Evolutionary conservation across 306 rosid genomes (phyloP).

Genomic region (Neltuma alba): DNA sequence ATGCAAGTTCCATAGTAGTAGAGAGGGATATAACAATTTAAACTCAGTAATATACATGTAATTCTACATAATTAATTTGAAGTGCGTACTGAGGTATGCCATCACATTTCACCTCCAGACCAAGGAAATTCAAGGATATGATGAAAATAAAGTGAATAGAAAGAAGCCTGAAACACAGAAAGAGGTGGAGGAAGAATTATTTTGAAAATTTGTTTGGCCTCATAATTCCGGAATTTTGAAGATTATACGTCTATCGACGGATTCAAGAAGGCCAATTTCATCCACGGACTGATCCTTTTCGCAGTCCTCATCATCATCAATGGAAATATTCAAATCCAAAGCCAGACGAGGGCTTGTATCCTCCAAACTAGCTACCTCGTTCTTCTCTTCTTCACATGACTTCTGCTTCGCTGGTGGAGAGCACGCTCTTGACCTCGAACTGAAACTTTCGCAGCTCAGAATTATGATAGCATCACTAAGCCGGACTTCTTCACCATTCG

Average conservation of each 20-base stretch:
- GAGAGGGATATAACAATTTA: conserved; percentile 7
- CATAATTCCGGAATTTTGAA: conserved; percentile 76
- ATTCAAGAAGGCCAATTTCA: conserved; percentile 84
- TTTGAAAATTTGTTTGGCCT: conserved; percentile 4
- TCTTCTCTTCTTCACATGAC: conserved; percentile 31
- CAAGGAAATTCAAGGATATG: conserved; percentile 43
- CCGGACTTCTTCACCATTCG: conserved; percentile 65
- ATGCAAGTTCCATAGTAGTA: conserved; percentile 15
- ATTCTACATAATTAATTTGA: conserved; percentile 43
- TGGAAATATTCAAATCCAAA: conserved; percentile 87
- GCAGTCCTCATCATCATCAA: conserved; percentile 54
- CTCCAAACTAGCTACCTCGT: conserved; percentile 29
- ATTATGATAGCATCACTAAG: conserved; percentile 80
- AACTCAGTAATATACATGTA: conserved; percentile 47
- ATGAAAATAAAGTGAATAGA: conserved; percentile 40
- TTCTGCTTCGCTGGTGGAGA: conserved; percentile 67
- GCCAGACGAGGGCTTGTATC: conserved; percentile 60
- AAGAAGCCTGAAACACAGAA: conserved; percentile 9
- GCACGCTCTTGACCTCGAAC: conserved; percentile 84
- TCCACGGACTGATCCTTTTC: conserved; percentile 54
- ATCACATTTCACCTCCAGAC: conserved; percentile 35
- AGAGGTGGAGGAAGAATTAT: conserved; percentile 6
- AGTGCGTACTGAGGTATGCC: background rate
- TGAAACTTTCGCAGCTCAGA: conserved; percentile 79
- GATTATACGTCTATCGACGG: conserved; percentile 74